A percentile compares a stretch with the other conserved stretches of the same genome.
Conservation (phyloP, 2,329 filamentous ascomycete genomes). For the Cercospora beticola region DNA sequence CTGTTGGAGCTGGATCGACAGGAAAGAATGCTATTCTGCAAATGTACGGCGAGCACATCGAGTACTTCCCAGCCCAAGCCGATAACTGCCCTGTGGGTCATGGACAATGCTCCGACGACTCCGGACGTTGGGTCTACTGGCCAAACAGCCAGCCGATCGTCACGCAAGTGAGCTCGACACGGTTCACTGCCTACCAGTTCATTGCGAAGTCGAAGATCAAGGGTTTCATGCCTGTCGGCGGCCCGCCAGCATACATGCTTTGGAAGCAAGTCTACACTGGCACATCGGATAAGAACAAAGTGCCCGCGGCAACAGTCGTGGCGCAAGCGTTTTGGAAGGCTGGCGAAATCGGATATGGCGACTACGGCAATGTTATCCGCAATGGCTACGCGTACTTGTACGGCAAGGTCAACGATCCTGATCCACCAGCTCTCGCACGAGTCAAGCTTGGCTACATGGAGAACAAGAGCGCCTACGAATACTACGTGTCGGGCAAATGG, state of each 20-base stretch:
- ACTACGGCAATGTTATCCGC: conserved; percentile 25
- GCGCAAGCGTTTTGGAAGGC: conserved; percentile 24
- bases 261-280: conserved; percentile 21
- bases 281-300: conserved; percentile 17
- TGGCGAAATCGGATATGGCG: conserved; percentile 24
- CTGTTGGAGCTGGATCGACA: conserved; percentile 20
- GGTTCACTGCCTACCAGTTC: conserved; percentile 24
- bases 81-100: conserved; percentile 15
- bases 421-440: conserved; percentile 20
- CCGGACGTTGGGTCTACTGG: conserved; percentile 27
- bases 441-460: conserved; percentile 22
- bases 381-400: conserved; percentile 27
- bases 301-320: conserved; percentile 21
- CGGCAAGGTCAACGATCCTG: conserved; percentile 14
- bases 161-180: conserved; percentile 13
- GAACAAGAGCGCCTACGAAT: conserved; percentile 22
- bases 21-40: conserved; percentile 22
- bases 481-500: conserved; percentile 21
- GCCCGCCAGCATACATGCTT: conserved; percentile 18
- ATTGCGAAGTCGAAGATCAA: conserved; percentile 21
- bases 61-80: conserved; percentile 18
- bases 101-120: conserved; percentile 17
- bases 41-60: conserved; percentile 22
- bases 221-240: conserved; percentile 14
- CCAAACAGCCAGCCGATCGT: conserved; percentile 24